phyloP scores from a whole-genome alignment of 2,329 filamentous ascomycete species.

The Arthrinium phaeospermum region DNA sequence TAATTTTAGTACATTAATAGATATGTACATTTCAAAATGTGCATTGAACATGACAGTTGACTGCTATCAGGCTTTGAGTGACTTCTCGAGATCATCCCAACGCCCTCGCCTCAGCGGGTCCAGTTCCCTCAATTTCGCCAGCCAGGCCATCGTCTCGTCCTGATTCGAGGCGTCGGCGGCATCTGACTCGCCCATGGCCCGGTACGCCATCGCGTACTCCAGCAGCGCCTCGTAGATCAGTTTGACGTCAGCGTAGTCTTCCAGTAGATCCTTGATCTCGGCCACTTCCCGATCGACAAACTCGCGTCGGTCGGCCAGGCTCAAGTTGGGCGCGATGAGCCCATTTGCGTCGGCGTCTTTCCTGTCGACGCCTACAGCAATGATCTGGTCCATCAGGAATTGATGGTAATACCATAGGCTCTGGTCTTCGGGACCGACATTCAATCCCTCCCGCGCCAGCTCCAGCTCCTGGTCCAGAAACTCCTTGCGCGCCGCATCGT shows the following conservation, averaged over 20 bases:
- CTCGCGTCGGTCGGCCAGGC: constrained; percentile 62
- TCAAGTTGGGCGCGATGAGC: constrained; percentile 70
- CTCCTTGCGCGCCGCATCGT: constrained; percentile 63
- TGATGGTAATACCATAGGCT: constrained; percentile 98
- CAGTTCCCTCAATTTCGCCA: constrained; percentile 68
- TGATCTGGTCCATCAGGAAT: constrained; percentile 76
- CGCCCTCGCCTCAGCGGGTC: constrained; percentile 77
- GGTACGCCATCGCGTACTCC: constrained; percentile 70
- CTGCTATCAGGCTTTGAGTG: constrained; percentile 23
- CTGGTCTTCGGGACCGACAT: constrained; percentile 91
- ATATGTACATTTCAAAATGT: background rate
- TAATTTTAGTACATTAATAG: constrained; percentile 17
- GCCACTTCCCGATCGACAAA: constrained; percentile 76
- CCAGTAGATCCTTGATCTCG: constrained; percentile 70
- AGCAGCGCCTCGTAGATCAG: constrained; percentile 90
- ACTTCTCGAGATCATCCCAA: constrained; percentile 72
- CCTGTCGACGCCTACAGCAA: constrained; percentile 38
- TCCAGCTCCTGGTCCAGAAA: constrained; percentile 82
- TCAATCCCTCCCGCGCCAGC: constrained; percentile 78
- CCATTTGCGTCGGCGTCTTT: constrained; percentile 40
- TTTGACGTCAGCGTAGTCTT: constrained; percentile 64
- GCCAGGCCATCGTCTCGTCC: constrained; percentile 60
- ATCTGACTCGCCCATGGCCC: constrained; percentile 53
- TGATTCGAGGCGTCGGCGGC: constrained; percentile 30
- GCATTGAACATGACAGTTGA: background rate